Evolutionary conservation across 1,284 basidiomycete genomes (phyloP).

Genomic region (Cronartium quercuum): DNA sequence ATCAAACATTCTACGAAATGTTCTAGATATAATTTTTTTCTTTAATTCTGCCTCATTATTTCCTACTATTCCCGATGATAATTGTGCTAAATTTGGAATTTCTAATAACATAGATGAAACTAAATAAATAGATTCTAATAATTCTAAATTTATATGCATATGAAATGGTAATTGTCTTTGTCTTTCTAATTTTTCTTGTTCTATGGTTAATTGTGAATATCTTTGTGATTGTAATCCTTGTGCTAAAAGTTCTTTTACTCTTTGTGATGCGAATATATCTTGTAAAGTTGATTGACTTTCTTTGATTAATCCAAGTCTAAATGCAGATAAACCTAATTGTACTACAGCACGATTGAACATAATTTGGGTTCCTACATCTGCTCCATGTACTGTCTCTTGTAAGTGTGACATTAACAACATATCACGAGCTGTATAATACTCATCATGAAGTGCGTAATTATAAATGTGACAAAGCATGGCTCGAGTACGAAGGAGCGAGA

Average conservation of each 20-base stretch:
- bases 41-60: conserved; percentile 75
- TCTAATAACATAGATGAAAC: conserved; percentile 98
- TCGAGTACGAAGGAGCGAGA: conserved; percentile 83
- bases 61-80: conserved; percentile 50
- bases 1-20: conserved; percentile 90
- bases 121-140: conserved; percentile 93
- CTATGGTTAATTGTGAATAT: conserved; percentile 72
- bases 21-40: conserved; percentile 78
- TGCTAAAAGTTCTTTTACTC: conserved; percentile 90
- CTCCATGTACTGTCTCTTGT: conserved; percentile 89
- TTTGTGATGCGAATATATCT: conserved; percentile 92
- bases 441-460: conserved; percentile 90
- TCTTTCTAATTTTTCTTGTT: conserved; percentile 95
- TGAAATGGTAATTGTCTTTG: conserved; percentile 97
- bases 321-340: conserved; percentile 92
- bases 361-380: conserved; percentile 95
- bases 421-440: conserved; percentile 94
- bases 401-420: conserved; percentile 98
- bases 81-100: conserved; percentile 84
- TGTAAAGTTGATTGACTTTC: conserved; percentile 87
- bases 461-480: conserved; percentile 98
- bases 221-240: conserved; percentile 92
- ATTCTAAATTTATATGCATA: conserved; percentile 98
- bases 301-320: conserved; percentile 87
- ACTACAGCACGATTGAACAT: conserved; percentile 96